Base-by-base conservation (phyloP, 2,329 filamentous ascomycete species). In the Fusarium sp. region DNA sequence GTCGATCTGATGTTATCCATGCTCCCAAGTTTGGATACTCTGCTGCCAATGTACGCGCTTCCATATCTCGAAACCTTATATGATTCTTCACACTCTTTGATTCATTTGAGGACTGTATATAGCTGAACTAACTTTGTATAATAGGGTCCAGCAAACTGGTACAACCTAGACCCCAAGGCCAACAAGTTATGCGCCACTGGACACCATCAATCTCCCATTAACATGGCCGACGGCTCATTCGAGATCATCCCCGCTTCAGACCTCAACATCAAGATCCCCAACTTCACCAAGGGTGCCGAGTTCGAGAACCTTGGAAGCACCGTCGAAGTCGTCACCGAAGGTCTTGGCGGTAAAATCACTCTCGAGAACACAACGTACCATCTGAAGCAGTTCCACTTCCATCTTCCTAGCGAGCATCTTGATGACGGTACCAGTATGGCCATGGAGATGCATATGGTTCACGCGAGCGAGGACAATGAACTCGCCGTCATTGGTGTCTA, bases 331-430 rank as follows among this genome's bases (percentile, higher is more conserved):
- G 62, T 77, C 7, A 75, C 84, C 23, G 79, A 82, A 26, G 84
- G 31, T 3, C 47, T 66, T n/a, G 66, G 83, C 49, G 85, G 85
- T 29, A 84, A 80, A 13, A 81, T 86, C 6, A 78, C 69, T 0
- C 73, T 84, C 24, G 77, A 71, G 3, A 80, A 78, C 29, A 75
- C 75, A 18, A 72, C 78, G 18, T 88, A 83, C 75, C 72, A 68
- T 0, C 78, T 88, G 16, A 77, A 77, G 46, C 87, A 89, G 69
- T 89, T 88, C 78, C 87, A 89, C 76, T 87, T 89, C 78, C 88
- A 89, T 73, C 85, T 85, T 0, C 86, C 88, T 1, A 85, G 85
- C 42, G 88, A 90, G 79, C 88, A 90, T 70, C 81, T 83, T 46
- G 78, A 89, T 74, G 68, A 82, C 73, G 75, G 81, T 10, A 69